Conservation (phyloP, 306 rosid species). For the Cicer pinnatifidum region DNA sequence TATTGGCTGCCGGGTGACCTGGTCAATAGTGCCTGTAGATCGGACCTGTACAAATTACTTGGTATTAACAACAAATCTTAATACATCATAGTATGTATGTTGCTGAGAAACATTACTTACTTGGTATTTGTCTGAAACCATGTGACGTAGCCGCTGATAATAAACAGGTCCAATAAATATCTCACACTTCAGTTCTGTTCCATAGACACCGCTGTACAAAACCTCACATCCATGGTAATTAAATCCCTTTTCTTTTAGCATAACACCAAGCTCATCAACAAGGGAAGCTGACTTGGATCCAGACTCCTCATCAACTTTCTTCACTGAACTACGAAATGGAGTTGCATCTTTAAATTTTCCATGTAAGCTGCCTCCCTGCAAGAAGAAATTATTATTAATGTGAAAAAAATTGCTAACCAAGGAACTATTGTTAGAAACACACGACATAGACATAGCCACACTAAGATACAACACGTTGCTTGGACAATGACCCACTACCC, state of each 20-base stretch:
- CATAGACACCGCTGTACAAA: conserved; percentile 91
- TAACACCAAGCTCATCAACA: conserved; percentile 85
- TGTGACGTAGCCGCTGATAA: conserved; percentile 91
- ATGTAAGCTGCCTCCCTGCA: conserved; percentile 82
- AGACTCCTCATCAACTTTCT: conserved; percentile 51
- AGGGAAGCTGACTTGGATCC: conserved; percentile 58
- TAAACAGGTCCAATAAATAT: conserved; percentile 96
- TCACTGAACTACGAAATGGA: conserved; percentile 69
- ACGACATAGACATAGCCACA: neutral
- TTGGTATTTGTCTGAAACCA: conserved; percentile 99
- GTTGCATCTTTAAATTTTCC: conserved; percentile 87
- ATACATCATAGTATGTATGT: neutral
- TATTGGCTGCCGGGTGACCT: conserved; percentile 82
- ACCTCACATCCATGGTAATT: conserved; percentile 91
- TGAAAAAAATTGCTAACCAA: conserved; percentile 1
- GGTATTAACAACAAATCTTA: conserved; percentile 27
- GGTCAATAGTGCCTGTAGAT: conserved; percentile 83
- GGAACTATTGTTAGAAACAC: neutral
- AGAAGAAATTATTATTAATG: conserved; percentile 35
- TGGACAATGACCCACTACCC: no score
- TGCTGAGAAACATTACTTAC: conserved; percentile 36
- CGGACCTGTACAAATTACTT: conserved; percentile 67
- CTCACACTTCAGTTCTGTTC: conserved; percentile 84
- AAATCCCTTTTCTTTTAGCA: conserved; percentile 78
- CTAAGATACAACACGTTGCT: neutral